Conservation (phyloP, 768 basidiomycete species). For the Leucosporidium creatinivorum region DNA sequence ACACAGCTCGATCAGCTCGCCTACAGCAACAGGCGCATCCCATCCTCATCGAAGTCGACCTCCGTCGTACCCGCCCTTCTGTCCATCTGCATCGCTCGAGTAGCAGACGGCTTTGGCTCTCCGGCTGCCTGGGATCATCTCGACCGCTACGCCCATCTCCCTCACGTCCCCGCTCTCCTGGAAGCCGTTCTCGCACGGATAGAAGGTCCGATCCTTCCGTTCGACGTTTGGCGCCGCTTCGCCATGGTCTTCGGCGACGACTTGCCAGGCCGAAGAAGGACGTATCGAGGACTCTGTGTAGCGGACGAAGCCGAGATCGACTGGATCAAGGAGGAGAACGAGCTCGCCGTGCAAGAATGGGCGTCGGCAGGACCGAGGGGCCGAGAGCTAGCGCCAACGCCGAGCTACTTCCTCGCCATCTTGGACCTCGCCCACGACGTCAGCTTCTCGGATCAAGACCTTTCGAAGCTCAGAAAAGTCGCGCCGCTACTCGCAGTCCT, state of each 20-base stretch:
- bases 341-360: not conserved
- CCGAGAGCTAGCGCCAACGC: not conserved
- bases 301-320: slow-evolving; percentile 12
- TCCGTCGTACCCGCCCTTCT: too few species aligned
- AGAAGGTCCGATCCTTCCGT: slow-evolving; percentile 1
- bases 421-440: slow-evolving; percentile 20
- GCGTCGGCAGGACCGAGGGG: not conserved
- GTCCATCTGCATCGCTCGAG: too few species aligned
- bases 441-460: slow-evolving; percentile 13
- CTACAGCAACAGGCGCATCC: too few species aligned
- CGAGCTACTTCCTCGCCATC: slow-evolving; percentile 23
- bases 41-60: too few species aligned
- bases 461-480: slow-evolving; percentile 8
- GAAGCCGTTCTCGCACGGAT: too few species aligned
- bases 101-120: too few species aligned
- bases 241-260: not conserved
- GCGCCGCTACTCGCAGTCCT: slow-evolving; percentile 24
- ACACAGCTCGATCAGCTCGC: too few species aligned
- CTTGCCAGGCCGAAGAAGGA: not conserved
- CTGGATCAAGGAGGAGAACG: slow-evolving; percentile 7
- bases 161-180: too few species aligned
- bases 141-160: too few species aligned
- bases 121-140: too few species aligned
- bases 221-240: slow-evolving; percentile 19
- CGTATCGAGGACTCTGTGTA: slow-evolving; percentile 19